phyloP scores from a whole-genome alignment of 2,329 filamentous ascomycete genomes.

The Fusarium abutilonis region DNA sequence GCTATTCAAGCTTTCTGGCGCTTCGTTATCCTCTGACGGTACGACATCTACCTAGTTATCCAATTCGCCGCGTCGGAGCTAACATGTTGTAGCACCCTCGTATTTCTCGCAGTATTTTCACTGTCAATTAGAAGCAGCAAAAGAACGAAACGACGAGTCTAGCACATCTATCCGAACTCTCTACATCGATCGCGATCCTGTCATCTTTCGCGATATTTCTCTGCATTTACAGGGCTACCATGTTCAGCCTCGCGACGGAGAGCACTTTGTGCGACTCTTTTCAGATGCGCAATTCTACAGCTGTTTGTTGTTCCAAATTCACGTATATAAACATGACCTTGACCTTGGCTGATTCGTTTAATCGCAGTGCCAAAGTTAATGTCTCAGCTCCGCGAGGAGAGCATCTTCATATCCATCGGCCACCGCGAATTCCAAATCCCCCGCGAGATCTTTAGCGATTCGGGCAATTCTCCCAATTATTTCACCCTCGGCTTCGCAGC shows the following conservation, averaged over 20 bases:
- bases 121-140: slow-evolving; percentile 76
- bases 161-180: slow-evolving; percentile 73
- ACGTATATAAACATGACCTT: neutral
- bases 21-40: slow-evolving; percentile 79
- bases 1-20: slow-evolving; percentile 77
- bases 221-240: slow-evolving; percentile 94
- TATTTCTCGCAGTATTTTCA: slow-evolving; percentile 96
- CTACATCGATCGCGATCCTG: slow-evolving; percentile 93
- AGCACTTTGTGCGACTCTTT: slow-evolving; percentile 91
- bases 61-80: slow-evolving; percentile 21
- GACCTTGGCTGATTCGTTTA: slow-evolving; percentile 1
- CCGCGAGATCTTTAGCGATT: slow-evolving; percentile 83
- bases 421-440: slow-evolving; percentile 89
- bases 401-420: slow-evolving; percentile 92
- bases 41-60: slow-evolving; percentile 41
- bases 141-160: slow-evolving; percentile 65
- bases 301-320: slow-evolving; percentile 60
- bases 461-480: slow-evolving; percentile 94
- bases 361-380: slow-evolving; percentile 82
- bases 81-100: slow-evolving; percentile 74
- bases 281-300: slow-evolving; percentile 96
- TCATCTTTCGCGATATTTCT: slow-evolving; percentile 88
- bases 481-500: slow-evolving; percentile 90
- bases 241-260: slow-evolving; percentile 80
- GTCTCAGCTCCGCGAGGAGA: slow-evolving; percentile 89